Evolutionary conservation across 805 yeast species (phyloP).

Genomic region (Saturnispora ahearnii): DNA sequence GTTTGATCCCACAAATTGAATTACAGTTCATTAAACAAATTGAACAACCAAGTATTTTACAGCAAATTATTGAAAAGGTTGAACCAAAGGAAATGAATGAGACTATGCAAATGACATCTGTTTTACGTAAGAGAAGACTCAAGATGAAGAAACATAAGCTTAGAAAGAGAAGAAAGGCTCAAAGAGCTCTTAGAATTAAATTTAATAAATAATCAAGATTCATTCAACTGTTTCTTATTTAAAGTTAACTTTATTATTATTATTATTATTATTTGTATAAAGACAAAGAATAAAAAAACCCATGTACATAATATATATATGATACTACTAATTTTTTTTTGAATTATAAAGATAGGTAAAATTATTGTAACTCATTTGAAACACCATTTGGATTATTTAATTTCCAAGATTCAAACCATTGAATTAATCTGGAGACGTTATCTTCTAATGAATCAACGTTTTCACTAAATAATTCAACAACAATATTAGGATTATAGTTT

Average conservation of each 20-base stretch:
- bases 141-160: constrained; percentile 98
- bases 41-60: constrained; percentile 1
- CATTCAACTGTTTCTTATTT: neutral
- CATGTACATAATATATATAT: neutral
- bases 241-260: too few relatives aligned
- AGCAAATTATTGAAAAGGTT: neutral
- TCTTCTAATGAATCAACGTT: constrained; percentile 66
- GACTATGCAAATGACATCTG: constrained; percentile 48
- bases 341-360: neutral
- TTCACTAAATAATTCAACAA: constrained; percentile 72
- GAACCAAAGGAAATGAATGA: constrained; percentile 1
- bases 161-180: constrained; percentile 93
- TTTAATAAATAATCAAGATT: constrained; percentile 32
- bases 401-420: constrained; percentile 75
- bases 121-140: constrained; percentile 74
- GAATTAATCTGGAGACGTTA: constrained; percentile 66
- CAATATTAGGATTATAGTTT: constrained; percentile 67
- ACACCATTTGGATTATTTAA: constrained; percentile 56
- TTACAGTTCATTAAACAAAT: constrained; percentile 2
- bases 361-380: constrained; percentile 34
- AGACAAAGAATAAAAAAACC: neutral
- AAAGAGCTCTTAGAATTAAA: constrained; percentile 72
- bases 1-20: neutral
- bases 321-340: neutral
- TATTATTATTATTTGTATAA: neutral